Base-by-base conservation (phyloP, 164 flowering plant species). In the Tetracentron sinense region DNA sequence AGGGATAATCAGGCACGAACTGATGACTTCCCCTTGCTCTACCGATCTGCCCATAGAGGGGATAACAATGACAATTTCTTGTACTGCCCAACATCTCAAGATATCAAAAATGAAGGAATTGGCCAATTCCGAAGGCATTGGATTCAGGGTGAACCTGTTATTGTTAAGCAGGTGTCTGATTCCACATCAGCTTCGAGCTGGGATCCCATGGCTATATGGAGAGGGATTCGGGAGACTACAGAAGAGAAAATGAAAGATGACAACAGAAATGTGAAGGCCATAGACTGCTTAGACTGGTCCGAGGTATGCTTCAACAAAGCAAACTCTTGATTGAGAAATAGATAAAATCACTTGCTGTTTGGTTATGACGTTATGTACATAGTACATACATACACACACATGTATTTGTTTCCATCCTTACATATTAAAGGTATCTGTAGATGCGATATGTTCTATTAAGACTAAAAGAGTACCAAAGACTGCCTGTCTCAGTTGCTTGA, bases 131-230 rank as follows among this genome's bases (percentile, higher is more conserved):
- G 86, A 68, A 88, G 74, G 68, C 95, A 86, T 47, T 94, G 99
- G 99, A 56, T 54, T 22, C 80, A 66, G 68, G 97, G 99, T 62
- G 81, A 88, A 69, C 97, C 96, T 58, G 76, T 89, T 68, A 70
- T 94, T 69, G 73, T 94, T 35, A 82, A 80, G 73, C 73, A 85
- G 75, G 88, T 84, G 10, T 81, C 70, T 70, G 88, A 86, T 75
- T 53, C 42, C 52, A 71, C 81, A 23, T 78, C 81, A 51, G 67
- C 73, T 67, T 74, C 85, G 47, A 79, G 73, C 68, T 94, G 99
- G 97, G 92, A 86, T 73, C 99, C 96, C 29, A 74, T 77, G 73
- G 78, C 48, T 61, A 78, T 94, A 67, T 89, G 91, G 95, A 81
- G 82, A 56, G 93, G 85, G 38, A 82, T 94, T 51, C 78, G 69